Evolutionary conservation across 768 basidiomycete species (phyloP).

Genomic region (Mrakia gelida): DNA sequence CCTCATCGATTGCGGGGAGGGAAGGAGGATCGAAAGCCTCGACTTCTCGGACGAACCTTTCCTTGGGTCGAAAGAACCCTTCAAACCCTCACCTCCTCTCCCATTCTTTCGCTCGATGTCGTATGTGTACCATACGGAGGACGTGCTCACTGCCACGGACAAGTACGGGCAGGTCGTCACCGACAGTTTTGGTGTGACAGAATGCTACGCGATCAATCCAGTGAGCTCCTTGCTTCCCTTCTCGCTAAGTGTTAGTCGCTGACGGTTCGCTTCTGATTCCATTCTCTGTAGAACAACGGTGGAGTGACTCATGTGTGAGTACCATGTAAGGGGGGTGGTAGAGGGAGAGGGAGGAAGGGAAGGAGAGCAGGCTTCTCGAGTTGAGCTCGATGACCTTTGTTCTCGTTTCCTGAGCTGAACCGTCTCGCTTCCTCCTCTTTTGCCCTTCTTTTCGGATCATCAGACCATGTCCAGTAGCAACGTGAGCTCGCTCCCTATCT

Average conservation of each 20-base stretch:
- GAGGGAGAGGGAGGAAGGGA: neutral
- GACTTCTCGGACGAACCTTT: neutral
- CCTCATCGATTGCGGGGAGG: no score
- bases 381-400: neutral
- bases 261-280: neutral
- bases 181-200: neutral
- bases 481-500: neutral
- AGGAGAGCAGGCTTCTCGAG: neutral
- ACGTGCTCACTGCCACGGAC: neutral
- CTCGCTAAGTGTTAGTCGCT: neutral
- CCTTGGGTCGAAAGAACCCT: neutral
- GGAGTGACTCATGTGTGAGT: neutral
- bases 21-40: no score
- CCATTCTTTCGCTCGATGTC: no score
- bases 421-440: neutral
- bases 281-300: neutral
- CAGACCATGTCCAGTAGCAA: neutral
- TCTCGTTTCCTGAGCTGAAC: neutral
- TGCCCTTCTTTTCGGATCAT: neutral
- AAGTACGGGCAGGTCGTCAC: neutral
- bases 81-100: no score
- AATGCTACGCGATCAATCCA: neutral
- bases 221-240: neutral
- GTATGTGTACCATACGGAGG: neutral
- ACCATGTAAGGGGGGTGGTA: neutral